These are phyloP conservation scores for Epichloe festucae DNA, from an alignment of 2,329 filamentous ascomycete genomes.

Conservation along the genomic window DNA sequence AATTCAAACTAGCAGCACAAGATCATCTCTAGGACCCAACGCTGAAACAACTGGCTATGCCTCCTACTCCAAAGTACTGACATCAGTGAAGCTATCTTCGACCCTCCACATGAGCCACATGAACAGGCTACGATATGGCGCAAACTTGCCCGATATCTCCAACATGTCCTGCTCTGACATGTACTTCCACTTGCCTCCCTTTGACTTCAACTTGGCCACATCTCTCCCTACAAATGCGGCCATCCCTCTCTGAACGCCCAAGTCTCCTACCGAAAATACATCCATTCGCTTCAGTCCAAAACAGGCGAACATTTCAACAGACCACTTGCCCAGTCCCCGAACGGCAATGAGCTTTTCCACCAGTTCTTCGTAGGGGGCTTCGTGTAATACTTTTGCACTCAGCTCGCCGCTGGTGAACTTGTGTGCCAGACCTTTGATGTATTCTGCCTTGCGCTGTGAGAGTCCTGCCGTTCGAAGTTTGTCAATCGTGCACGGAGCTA, in stretches of 20 bases:
- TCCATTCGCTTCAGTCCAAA: slow-evolving; percentile 92
- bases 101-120: slow-evolving; percentile 99
- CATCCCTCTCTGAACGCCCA: slow-evolving; percentile 92
- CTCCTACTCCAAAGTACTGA: slow-evolving; percentile 43
- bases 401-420: slow-evolving; percentile 70
- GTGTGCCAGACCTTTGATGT: slow-evolving; percentile 71
- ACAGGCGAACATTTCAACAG: slow-evolving; percentile 94
- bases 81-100: slow-evolving; percentile 53
- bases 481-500: slow-evolving; percentile 49
- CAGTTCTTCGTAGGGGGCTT: slow-evolving; percentile 75
- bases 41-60: not conserved
- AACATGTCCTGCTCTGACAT: slow-evolving; percentile 91
- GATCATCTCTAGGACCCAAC: not conserved
- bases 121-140: slow-evolving; percentile 79
- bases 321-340: slow-evolving; percentile 78
- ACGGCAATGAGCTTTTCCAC: slow-evolving; percentile 73
- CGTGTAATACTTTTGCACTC: slow-evolving; percentile 60
- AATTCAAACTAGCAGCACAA: not conserved
- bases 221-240: slow-evolving; percentile 75
- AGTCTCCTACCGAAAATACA: slow-evolving; percentile 81
- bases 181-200: slow-evolving; percentile 91
- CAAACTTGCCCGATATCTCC: slow-evolving; percentile 65
- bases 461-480: slow-evolving; percentile 73
- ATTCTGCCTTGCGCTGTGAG: slow-evolving; percentile 91
- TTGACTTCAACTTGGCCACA: slow-evolving; percentile 67